phyloP scores from a whole-genome alignment of 805 yeast species.

The Zygosaccharomyces bailii region DNA sequence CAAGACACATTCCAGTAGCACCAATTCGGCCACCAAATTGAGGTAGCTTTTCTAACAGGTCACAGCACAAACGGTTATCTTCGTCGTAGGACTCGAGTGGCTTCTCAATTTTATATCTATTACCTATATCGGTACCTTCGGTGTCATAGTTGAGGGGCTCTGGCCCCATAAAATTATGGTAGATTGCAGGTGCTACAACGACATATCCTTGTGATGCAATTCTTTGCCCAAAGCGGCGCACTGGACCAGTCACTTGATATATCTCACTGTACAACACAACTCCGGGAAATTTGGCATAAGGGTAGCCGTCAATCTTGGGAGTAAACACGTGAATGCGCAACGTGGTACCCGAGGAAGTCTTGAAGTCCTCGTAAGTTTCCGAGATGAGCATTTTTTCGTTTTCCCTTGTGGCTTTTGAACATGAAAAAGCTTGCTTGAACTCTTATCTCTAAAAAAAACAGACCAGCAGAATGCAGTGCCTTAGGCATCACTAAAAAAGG shows the following conservation, averaged over 20 bases:
- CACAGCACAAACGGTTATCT: slow-evolving; percentile 61
- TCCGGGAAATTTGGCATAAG: slow-evolving; percentile 77
- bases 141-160: slow-evolving; percentile 67
- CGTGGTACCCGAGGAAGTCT: slow-evolving; percentile 62
- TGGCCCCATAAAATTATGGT: slow-evolving; percentile 66
- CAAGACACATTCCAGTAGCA: slow-evolving; percentile 84
- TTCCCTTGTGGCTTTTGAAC: neutral
- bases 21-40: slow-evolving; percentile 71
- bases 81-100: slow-evolving; percentile 73
- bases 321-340: slow-evolving; percentile 64
- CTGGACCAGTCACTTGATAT: slow-evolving; percentile 82
- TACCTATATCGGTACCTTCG: slow-evolving; percentile 74
- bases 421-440: neutral
- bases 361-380: slow-evolving; percentile 61
- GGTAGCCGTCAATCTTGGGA: slow-evolving; percentile 68
- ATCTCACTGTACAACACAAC: slow-evolving; percentile 77
- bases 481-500: slow-evolving; percentile 29
- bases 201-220: slow-evolving; percentile 79
- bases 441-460: neutral
- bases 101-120: slow-evolving; percentile 60
- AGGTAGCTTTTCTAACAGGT: slow-evolving; percentile 51
- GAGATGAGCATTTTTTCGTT: slow-evolving; percentile 54
- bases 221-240: slow-evolving; percentile 67
- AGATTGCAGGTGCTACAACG: slow-evolving; percentile 74
- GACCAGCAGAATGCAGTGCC: slow-evolving; percentile 15